phyloP scores from a whole-genome alignment of 257 asterid species.

The Nyctanthes arbortristis region DNA sequence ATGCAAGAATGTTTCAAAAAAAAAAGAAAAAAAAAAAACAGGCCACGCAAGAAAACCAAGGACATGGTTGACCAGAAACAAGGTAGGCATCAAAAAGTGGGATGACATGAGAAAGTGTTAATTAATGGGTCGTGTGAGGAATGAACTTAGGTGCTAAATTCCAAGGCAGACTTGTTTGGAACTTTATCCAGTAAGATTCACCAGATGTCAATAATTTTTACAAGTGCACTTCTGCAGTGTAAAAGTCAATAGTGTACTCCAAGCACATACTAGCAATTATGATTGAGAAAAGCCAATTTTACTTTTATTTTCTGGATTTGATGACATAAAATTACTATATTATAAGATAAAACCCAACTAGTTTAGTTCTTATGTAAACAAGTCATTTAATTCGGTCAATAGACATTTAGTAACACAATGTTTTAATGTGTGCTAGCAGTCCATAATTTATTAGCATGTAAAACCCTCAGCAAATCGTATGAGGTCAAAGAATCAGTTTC shows the following conservation, averaged over 20 bases:
- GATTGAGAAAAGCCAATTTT: background rate
- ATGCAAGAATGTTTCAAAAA: too few species aligned
- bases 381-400: background rate
- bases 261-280: background rate
- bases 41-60: background rate
- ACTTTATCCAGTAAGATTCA: background rate
- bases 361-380: background rate
- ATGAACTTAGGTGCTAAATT: background rate
- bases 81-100: background rate
- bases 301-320: background rate
- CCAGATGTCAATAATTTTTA: background rate
- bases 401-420: background rate
- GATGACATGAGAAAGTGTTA: too few species aligned
- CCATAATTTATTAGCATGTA: background rate
- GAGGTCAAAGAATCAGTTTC: background rate
- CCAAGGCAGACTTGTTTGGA: background rate
- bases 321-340: background rate
- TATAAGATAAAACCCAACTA: background rate
- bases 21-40: too few species aligned
- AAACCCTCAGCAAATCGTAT: background rate
- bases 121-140: background rate
- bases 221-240: background rate
- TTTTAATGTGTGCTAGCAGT: background rate
- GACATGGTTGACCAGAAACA: background rate
- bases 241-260: background rate